A percentile compares a stretch with the other conserved stretches of the same genome.
These are phyloP conservation scores for Telfairia occidentalis DNA, from an alignment of 331 rosid species.

Conservation along the genomic window DNA sequence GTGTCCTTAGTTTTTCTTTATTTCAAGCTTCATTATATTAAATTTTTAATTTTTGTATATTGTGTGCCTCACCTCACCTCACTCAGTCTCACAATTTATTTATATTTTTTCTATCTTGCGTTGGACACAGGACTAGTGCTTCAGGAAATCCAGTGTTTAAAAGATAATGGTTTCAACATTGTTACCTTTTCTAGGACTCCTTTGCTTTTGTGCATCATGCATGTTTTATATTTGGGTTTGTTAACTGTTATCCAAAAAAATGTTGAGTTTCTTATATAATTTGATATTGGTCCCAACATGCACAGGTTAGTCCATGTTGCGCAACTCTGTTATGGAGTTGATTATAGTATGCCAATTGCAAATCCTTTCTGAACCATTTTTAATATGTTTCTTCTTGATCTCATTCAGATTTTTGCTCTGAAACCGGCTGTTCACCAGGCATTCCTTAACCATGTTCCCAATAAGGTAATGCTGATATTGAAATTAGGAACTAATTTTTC, in stretches of 20 bases:
- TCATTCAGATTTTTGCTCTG: conserved; percentile 72
- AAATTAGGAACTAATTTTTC: conserved; percentile 12
- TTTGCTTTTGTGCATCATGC: neutral
- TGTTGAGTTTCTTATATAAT: neutral
- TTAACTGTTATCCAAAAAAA: neutral
- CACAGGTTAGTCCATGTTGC: neutral
- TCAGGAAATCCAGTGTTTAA: neutral
- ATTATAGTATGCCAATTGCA: neutral
- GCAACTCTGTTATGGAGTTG: neutral
- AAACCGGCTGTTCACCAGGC: conserved; percentile 97
- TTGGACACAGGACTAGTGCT: neutral
- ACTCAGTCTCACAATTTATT: neutral
- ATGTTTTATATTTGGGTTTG: neutral
- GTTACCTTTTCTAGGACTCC: neutral
- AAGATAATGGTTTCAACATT: neutral
- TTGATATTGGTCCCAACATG: neutral
- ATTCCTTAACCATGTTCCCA: conserved; percentile 68
- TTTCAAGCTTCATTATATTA: neutral
- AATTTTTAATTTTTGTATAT: neutral
- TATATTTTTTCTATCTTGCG: neutral
- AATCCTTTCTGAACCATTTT: neutral
- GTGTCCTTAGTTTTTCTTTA: neutral
- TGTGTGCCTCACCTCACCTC: neutral
- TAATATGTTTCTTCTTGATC: conserved; percentile 7
- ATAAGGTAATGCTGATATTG: conserved; percentile 48